Conservation (phyloP, 1,139 yeast species). For the Saccharomyces pastorianus region DNA sequence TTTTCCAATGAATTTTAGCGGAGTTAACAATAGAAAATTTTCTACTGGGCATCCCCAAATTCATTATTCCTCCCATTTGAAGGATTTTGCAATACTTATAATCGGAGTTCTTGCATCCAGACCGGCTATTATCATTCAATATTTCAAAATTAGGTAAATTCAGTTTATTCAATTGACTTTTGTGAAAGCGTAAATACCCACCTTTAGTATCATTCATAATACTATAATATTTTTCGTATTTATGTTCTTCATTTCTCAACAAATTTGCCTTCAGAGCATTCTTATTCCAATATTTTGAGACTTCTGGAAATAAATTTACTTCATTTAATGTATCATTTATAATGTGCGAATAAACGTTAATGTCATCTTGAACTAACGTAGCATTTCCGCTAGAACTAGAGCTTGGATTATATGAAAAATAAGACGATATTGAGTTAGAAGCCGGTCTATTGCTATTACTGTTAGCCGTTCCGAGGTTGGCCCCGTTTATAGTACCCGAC, state of each 20-base stretch:
- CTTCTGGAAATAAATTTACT: conserved; percentile 15
- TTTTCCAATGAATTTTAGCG: conserved; percentile 34
- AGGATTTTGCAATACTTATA: conserved; percentile 23
- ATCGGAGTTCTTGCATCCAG: conserved; percentile 9
- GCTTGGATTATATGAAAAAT: conserved; percentile 15
- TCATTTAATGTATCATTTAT: conserved; percentile 17
- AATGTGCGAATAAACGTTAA: conserved; percentile 25
- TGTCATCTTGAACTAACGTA: conserved; percentile 21
- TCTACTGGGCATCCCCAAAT: conserved; percentile 13
- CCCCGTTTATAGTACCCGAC: conserved; percentile 7
- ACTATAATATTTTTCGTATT: conserved; percentile 19
- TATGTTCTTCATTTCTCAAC: conserved; percentile 5
- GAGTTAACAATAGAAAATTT: conserved; percentile 26
- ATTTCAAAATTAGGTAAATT: conserved; percentile 16
- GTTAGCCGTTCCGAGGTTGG: conserved; percentile 3
- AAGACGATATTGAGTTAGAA: conserved; percentile 23
- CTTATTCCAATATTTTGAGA: conserved; percentile 15
- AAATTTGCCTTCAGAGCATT: background rate
- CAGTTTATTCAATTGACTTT: conserved; percentile 14
- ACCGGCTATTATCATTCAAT: conserved; percentile 8
- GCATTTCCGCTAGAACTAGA: conserved; percentile 14
- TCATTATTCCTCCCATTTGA: conserved; percentile 27
- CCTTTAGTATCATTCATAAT: conserved; percentile 27
- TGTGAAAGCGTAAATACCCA: conserved; percentile 24
- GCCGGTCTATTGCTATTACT: conserved; percentile 10